Conservation (phyloP, 805 yeast genomes). For the Sugiyamaella mastotermitis region DNA sequence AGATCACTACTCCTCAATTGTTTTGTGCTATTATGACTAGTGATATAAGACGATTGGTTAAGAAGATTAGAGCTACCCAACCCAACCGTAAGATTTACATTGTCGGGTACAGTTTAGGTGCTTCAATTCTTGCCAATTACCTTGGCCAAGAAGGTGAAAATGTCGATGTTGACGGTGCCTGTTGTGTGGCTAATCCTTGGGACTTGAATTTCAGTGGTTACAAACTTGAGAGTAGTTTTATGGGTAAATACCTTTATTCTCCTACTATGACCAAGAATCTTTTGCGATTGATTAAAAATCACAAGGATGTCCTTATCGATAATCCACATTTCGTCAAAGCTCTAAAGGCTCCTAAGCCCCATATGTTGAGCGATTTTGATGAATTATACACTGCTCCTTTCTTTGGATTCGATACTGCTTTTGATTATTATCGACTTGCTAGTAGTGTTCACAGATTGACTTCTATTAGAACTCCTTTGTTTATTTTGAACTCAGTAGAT, state of each 20-base stretch:
- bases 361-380: slow-evolving; percentile 53
- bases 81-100: slow-evolving; percentile 64
- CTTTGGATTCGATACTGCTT: slow-evolving; percentile 58
- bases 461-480: slow-evolving; percentile 53
- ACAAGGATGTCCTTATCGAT: slow-evolving; percentile 35
- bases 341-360: slow-evolving; percentile 18
- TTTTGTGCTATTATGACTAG: slow-evolving; percentile 69
- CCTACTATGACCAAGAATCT: slow-evolving; percentile 47
- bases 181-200: slow-evolving; percentile 67
- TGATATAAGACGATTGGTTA: slow-evolving; percentile 55
- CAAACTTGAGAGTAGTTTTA: slow-evolving; percentile 34
- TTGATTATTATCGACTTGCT: slow-evolving; percentile 59
- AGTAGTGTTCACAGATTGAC: slow-evolving; percentile 50
- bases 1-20: slow-evolving; percentile 60
- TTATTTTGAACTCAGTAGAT: slow-evolving; percentile 60
- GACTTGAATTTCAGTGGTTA: slow-evolving; percentile 50
- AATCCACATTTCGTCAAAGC: slow-evolving; percentile 27
- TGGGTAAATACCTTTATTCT: slow-evolving; percentile 45
- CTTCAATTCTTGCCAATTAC: slow-evolving; percentile 62
- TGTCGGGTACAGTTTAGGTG: slow-evolving; percentile 81
- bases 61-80: slow-evolving; percentile 42
- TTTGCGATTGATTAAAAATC: slow-evolving; percentile 37
- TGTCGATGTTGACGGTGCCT: slow-evolving; percentile 45
- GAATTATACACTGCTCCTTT: slow-evolving; percentile 55
- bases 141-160: slow-evolving; percentile 55